Base-by-base conservation (phyloP, 192 early-diverging fungal genomes). In the Jimgerdemannia flammicorona region DNA sequence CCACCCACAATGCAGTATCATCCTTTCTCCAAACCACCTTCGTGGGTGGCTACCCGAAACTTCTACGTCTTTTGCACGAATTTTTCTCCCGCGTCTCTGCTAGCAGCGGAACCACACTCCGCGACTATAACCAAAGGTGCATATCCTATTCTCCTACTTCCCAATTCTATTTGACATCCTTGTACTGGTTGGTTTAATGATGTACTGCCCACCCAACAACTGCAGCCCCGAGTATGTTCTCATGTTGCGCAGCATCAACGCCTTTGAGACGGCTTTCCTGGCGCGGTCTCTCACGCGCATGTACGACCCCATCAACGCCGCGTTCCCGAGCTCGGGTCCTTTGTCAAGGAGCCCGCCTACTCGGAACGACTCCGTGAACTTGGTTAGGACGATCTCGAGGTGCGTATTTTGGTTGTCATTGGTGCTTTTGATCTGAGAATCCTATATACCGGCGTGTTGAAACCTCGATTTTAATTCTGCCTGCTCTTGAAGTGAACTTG, bases 291-390 rank as follows among this genome's bases (percentile, higher is more conserved):
- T 87, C 0, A 81, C 86, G 7, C 76, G 91, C 54, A 75, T 93
- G 72, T 76, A 90, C n/a, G 92, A 93, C 44, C 82, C 85, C 14
- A 82, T 93, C 18, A 90, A 91, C 64, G 64, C 76, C 4, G 85
- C 87, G 7, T 90, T 93, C 70, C 87, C 91, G 4, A 76, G 89
- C 3, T 80, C 84, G 44, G 75, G 80, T 10, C 75, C 80, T n/a
- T 42, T 81, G 9, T 69, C 75, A 44, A 69, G 76, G 49, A 43
- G 72, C 41, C 72, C 83, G 19, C 85, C 88, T 8, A 75, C 75
- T 8, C 75, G 82, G 44, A 86, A 84, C 66, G 89, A 92, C 72
- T 83, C 89, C 3, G 77, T 88, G 42, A 89, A 84, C 70, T 72
- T 93, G 3, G 78, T 86, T 20, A 74, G 90, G 29, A 80, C 80